These are phyloP conservation scores for Hortiboletus campestris DNA, from an alignment of 768 basidiomycete species.

Conservation along the genomic window DNA sequence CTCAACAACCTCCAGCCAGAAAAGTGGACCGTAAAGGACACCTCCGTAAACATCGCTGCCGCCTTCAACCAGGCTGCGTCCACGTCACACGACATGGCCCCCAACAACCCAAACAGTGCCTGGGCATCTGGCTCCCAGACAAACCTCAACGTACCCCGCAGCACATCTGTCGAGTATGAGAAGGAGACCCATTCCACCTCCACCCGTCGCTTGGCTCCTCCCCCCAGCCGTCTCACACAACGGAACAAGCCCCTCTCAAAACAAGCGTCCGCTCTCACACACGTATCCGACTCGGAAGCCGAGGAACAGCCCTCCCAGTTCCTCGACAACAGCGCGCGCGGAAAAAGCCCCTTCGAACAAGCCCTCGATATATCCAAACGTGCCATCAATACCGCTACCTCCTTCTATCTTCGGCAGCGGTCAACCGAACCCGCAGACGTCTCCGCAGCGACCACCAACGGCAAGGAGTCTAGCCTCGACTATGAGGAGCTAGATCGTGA, in stretches of 20 bases:
- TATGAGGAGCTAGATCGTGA: constrained; percentile 76
- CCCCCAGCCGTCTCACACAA: constrained; percentile 48
- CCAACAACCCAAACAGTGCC: constrained; percentile 54
- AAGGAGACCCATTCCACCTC: constrained; percentile 55
- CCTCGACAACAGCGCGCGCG: constrained; percentile 44
- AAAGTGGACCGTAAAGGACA: constrained; percentile 75
- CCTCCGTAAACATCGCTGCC: constrained; percentile 82
- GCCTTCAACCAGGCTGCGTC: constrained; percentile 74
- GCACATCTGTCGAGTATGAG: constrained; percentile 81
- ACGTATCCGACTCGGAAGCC: constrained; percentile 69
- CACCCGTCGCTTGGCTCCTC: constrained; percentile 58
- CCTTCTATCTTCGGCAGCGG: constrained; percentile 62
- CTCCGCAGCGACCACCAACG: constrained; percentile 39
- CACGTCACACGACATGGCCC: constrained; percentile 38
- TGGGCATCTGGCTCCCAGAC: constrained; percentile 65
- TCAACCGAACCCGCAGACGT: constrained; percentile 52
- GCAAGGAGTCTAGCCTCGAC: constrained; percentile 60
- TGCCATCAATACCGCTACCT: constrained; percentile 50
- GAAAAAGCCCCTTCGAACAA: constrained; percentile 67
- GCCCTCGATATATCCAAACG: constrained; percentile 56
- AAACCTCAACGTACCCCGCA: constrained; percentile 54
- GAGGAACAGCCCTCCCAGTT: constrained; percentile 42
- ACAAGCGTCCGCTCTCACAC: constrained; percentile 43
- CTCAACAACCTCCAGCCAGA: constrained; percentile 48
- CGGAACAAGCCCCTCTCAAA: constrained; percentile 48